Percentiles rank a stretch among this genome's conserved stretches.
phyloP scores from a whole-genome alignment of 176 grass and related monocot species.

The Carex pumila region DNA sequence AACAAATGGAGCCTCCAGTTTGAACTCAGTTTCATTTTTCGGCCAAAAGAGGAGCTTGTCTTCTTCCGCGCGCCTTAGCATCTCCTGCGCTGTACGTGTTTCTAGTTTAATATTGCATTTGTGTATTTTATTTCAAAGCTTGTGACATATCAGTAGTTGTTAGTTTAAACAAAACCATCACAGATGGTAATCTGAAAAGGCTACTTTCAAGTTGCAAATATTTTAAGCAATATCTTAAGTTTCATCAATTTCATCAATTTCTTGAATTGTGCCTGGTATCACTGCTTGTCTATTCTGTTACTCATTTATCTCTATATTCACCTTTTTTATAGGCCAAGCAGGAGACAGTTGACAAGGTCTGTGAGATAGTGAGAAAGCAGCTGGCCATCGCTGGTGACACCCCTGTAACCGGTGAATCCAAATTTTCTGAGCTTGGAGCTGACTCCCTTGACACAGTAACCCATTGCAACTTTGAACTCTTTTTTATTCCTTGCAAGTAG shows the following conservation, averaged over 20 bases:
- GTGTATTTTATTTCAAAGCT: background rate
- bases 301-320: background rate
- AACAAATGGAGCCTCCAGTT: background rate
- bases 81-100: constrained; percentile 1
- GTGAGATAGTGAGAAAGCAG: constrained; percentile 10
- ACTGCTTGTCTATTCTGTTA: background rate
- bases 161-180: background rate
- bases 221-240: background rate
- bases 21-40: constrained; percentile 1
- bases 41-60: constrained; percentile 14
- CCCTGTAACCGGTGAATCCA: constrained; percentile 32
- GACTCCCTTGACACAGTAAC: constrained; percentile 80
- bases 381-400: background rate
- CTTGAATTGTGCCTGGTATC: background rate
- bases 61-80: background rate
- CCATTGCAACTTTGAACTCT: background rate
- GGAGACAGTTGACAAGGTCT: constrained; percentile 18
- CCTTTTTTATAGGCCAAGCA: background rate
- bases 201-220: background rate
- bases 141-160: background rate
- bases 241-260: background rate
- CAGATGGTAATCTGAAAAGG: background rate
- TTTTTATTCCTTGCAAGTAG: background rate
- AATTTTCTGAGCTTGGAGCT: constrained; percentile 54
- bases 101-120: background rate